Conservation (phyloP, 2,329 filamentous ascomycete genomes). For the Thielaviopsis ethacetica region DNA sequence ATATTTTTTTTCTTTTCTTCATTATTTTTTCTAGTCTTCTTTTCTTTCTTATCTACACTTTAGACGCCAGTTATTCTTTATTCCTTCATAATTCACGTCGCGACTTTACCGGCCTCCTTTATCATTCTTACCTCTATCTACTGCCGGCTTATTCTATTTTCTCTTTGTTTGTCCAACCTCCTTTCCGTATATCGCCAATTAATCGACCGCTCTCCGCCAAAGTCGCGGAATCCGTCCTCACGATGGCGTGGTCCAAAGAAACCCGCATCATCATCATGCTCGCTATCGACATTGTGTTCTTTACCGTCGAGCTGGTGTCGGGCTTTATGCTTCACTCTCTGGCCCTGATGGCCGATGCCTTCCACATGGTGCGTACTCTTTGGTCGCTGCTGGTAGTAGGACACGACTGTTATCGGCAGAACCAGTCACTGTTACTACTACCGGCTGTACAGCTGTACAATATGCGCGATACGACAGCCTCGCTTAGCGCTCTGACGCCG, state of each 20-base stretch:
- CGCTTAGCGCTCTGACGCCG: neutral
- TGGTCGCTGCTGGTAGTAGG: neutral
- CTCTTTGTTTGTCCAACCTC: neutral
- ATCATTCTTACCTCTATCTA: neutral
- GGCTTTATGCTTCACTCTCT: constrained; percentile 82
- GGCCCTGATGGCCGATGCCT: constrained; percentile 88
- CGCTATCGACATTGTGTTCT: constrained; percentile 76
- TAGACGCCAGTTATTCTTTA: neutral
- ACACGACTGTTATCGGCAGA: neutral
- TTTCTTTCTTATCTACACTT: neutral
- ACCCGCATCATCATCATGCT: constrained; percentile 87
- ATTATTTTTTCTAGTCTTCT: too few species aligned
- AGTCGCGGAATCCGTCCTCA: neutral
- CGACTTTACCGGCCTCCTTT: neutral
- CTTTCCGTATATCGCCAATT: neutral
- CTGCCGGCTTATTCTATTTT: neutral
- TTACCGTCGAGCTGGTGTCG: constrained; percentile 71
- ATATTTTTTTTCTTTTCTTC: too few species aligned
- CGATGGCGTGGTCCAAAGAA: constrained; percentile 81
- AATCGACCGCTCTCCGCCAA: neutral
- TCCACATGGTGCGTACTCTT: constrained; percentile 65
- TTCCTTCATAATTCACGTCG: neutral
- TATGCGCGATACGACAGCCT: neutral
- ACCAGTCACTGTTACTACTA: too few species aligned
- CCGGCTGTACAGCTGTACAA: neutral